Conservation (phyloP, 2,329 filamentous ascomycete genomes). For the Aspergillus sp. region DNA sequence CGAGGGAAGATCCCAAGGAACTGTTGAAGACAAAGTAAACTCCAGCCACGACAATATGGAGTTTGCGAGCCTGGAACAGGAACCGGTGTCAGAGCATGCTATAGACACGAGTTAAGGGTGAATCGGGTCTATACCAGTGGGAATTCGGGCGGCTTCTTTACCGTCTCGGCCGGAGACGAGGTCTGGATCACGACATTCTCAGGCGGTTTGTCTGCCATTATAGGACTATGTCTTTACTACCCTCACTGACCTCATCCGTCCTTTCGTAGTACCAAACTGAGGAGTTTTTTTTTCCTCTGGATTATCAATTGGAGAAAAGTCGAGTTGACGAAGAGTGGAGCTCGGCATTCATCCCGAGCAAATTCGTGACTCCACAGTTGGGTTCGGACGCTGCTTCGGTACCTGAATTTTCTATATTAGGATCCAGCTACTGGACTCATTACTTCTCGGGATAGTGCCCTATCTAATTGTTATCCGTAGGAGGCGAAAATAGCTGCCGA, state of each 20-base stretch:
- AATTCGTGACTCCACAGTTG: not conserved
- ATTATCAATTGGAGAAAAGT: not conserved
- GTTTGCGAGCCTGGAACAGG: slow-evolving; percentile 4
- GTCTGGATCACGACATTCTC: not conserved
- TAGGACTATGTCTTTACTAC: not conserved
- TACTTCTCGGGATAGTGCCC: too few species aligned
- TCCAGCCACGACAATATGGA: slow-evolving; percentile 16
- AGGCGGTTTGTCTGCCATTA: not conserved
- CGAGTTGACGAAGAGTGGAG: not conserved
- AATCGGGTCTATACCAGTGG: not conserved
- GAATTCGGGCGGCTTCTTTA: not conserved
- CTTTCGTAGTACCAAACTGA: not conserved
- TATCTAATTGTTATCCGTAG: too few species aligned
- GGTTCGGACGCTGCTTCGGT: too few species aligned
- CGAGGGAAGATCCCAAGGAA: slow-evolving; percentile 18
- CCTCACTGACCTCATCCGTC: not conserved
- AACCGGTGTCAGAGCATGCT: not conserved
- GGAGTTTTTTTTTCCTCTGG: not conserved
- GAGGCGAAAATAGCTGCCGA: too few species aligned
- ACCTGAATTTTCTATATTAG: too few species aligned
- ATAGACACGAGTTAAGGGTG: not conserved
- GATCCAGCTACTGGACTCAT: too few species aligned
- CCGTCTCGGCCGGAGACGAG: not conserved
- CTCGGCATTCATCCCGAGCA: not conserved
- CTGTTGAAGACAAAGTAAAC: slow-evolving; percentile 18